Percentiles rank a stretch among this genome's conserved stretches.
These are phyloP conservation scores for Fraxinus paxiana DNA, from an alignment of 305 asterid species.

Conservation along the genomic window DNA sequence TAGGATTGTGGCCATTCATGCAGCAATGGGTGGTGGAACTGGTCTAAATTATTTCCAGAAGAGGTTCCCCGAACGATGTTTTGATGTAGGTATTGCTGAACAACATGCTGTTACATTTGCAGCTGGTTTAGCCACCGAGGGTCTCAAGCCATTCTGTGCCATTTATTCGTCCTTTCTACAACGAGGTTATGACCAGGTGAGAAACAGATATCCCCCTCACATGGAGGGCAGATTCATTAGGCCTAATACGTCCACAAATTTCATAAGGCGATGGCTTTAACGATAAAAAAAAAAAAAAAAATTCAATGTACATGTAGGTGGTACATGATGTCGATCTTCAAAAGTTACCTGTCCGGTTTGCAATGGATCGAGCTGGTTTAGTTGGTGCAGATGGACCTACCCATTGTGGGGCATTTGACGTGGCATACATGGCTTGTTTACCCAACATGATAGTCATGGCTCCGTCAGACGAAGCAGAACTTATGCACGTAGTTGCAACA, in stretches of 20 bases:
- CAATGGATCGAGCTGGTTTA: conserved; percentile 66
- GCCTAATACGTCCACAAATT: background rate
- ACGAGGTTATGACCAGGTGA: conserved; percentile 65
- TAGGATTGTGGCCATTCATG: conserved; percentile 57
- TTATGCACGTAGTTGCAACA: conserved; percentile 68
- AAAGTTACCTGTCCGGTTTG: conserved; percentile 59
- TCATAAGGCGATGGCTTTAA: background rate
- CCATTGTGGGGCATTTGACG: conserved; percentile 68
- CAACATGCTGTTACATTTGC: conserved; percentile 74
- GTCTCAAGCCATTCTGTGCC: conserved; percentile 64
- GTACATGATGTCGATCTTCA: conserved; percentile 74
- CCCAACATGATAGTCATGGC: conserved; percentile 80
- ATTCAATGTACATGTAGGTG: conserved; percentile 30
- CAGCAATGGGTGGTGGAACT: conserved; percentile 80
- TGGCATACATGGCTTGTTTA: conserved; percentile 62
- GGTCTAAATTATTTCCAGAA: conserved; percentile 59
- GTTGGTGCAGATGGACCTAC: conserved; percentile 78
- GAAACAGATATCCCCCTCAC: background rate
- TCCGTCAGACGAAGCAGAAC: conserved; percentile 62
- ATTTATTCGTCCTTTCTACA: conserved; percentile 67
- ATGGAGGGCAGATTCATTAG: background rate
- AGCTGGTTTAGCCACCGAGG: conserved; percentile 62
- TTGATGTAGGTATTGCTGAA: conserved; percentile 72
- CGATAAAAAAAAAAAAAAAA: background rate
- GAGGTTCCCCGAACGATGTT: conserved; percentile 52